Evolutionary conservation across 805 yeast genomes (phyloP).

Genomic region (Yarrowia keelungensis): DNA sequence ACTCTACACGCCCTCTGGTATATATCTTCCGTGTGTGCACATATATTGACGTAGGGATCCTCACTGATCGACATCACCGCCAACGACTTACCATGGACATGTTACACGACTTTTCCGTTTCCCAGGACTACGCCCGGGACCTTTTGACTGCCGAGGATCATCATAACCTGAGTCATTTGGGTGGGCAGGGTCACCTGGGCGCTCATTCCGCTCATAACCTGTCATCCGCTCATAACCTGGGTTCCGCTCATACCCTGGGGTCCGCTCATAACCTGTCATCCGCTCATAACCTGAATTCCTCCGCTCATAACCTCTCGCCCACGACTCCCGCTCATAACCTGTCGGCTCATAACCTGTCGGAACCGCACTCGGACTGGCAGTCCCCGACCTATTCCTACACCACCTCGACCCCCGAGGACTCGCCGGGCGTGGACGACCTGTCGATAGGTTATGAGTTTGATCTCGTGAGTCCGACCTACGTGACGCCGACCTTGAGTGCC

Average conservation of each 20-base stretch:
- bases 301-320: neutral
- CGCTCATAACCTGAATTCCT: neutral
- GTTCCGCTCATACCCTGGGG: neutral
- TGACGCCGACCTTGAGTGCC: conserved; percentile 1
- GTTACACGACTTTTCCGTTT: conserved; percentile 14
- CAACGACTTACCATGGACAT: conserved; percentile 18
- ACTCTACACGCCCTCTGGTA: conserved; percentile 13
- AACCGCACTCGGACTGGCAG: conserved; percentile 2
- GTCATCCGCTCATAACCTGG: neutral
- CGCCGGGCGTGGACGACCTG: conserved; percentile 9
- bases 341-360: no score
- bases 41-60: conserved; percentile 21
- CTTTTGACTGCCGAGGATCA: conserved; percentile 25
- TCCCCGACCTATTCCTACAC: conserved; percentile 23
- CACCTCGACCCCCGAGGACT: conserved; percentile 18
- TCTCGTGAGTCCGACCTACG: conserved; percentile 6
- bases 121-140: conserved; percentile 6
- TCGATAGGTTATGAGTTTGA: conserved; percentile 27
- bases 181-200: neutral
- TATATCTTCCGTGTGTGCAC: conserved; percentile 16
- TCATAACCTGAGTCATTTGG: conserved; percentile 21
- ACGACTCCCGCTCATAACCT: no score
- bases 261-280: neutral
- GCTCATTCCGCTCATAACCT: neutral
- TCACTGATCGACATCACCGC: conserved; percentile 3